Base-by-base conservation (phyloP, 208 protist species). In the Angomonas deanei region DNA sequence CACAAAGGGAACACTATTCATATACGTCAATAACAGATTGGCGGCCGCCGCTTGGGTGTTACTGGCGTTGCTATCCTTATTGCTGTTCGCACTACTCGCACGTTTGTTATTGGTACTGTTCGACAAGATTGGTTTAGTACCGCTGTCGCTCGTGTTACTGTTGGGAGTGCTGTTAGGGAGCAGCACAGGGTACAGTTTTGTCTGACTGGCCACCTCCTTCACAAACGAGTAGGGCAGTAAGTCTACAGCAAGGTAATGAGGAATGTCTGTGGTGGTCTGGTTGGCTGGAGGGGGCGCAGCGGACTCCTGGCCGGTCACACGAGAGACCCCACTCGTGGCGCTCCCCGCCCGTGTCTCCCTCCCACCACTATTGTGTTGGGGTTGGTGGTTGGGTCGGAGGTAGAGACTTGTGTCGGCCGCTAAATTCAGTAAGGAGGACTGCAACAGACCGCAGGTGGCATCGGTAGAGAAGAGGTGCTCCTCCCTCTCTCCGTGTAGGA, bases 141-240 rank as follows among this genome's bases (percentile, higher is more conserved):
- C n/a, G 28, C 33, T 32, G 31, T 60, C 55, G 30, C 32, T 30
- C 47, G 30, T 15, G 47, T 30, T 30, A 27, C 24, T 4, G 21
- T 48, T n/a, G 0, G 3, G 31, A 5, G 24, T 46, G n/a, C 36
- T 19, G 10, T 46, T 46, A n/a, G 5, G 24, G 3, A 48, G 6
- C 6, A 60, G 33, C 1, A 60, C 31, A 24, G 55, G 4, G 3
- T 33, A 26, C 8, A 68, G 31, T 34, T 68, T 68, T 27, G 26
- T 34, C 31, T 68, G 58, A 47, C 39, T 61, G 48, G 68, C 66
- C 5, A 76, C 61, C 33, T 81, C 75, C 52, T 71, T 33, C n/a
- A 81, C 75, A 53, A 81, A 81, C 30, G 54, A 46, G 6, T 76
- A 50, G 8, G 75, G 75, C 17, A 81, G 24, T 0, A 81, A 64